Evolutionary conservation across 306 rosid species (phyloP).

Genomic region (Abrus precatorius): DNA sequence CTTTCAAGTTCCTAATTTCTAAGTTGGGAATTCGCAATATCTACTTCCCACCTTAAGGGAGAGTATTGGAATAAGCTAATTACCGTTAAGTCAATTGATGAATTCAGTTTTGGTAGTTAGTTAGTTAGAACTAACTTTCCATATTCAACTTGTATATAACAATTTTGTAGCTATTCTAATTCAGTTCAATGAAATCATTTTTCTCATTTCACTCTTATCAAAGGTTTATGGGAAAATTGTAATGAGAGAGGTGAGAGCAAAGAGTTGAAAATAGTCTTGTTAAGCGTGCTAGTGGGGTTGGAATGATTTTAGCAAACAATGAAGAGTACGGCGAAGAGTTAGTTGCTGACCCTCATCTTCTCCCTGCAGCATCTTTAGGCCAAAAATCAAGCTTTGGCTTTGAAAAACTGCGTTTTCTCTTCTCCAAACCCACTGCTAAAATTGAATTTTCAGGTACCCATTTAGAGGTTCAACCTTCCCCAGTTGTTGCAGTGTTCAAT

Average conservation of each 20-base stretch:
- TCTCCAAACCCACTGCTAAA: conserved; percentile 67
- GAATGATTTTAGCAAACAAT: conserved; percentile 81
- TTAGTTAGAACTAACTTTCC: too few species aligned
- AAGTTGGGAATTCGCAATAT: too few species aligned
- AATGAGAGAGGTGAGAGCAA: conserved; percentile 78
- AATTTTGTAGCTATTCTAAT: too few species aligned
- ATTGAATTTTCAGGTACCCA: conserved; percentile 62
- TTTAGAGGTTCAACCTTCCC: conserved; percentile 80
- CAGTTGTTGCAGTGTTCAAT: conserved; percentile 91
- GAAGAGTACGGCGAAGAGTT: conserved; percentile 83
- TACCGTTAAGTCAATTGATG: too few species aligned
- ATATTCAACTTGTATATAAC: too few species aligned
- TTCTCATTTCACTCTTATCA: not conserved
- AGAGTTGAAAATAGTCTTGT: conserved; percentile 78
- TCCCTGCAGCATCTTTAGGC: conserved; percentile 78
- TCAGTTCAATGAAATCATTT: too few species aligned
- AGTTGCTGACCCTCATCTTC: conserved; percentile 78
- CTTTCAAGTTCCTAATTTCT: too few species aligned
- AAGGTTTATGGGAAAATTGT: conserved; percentile 80
- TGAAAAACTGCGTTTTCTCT: conserved; percentile 62
- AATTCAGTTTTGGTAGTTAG: too few species aligned
- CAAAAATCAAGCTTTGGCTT: conserved; percentile 59
- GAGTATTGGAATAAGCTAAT: too few species aligned
- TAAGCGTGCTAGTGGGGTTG: conserved; percentile 77
- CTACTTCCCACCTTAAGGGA: too few species aligned